Base-by-base conservation (phyloP, 352 stramenopile species). In the Globisporangium orthogonon region DNA sequence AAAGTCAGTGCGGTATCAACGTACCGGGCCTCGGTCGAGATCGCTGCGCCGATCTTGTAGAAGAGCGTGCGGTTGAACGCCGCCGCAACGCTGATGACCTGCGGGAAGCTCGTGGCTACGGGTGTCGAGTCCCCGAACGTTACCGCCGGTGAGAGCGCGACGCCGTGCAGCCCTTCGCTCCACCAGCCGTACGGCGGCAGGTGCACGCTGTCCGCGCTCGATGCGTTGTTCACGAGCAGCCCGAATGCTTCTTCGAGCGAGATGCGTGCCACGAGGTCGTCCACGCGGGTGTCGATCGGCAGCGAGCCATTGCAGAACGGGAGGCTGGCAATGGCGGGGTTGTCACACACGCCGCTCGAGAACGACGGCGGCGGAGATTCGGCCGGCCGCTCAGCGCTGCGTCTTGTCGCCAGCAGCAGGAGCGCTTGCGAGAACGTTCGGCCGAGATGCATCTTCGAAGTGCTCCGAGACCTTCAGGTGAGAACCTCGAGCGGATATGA, bases 51-150 rank as follows among this genome's bases (percentile, higher is more conserved):
- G n/a, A 97, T 68, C 14, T 61, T 54, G 44, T 80, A 71, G 56
- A 91, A 97, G 2, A 98, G 65, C 43, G 82, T 78, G n/a, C 73
- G 70, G 61, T 98, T 97, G 64, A 96, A 97, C 18, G 87, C 89
- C 28, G 71, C 66, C 0, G 78, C 83, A 3, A 91, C 69, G 35
- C 69, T 86, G 47, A 94, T 65, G 45, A 95, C 82, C 46, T 95
- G 80, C 7, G 91, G 87, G 69, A 97, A 98, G 53, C 76, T 89
- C 45, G 93, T 98, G n/a, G 91, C 84, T 43, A 76, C 70, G 23
- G 62, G 69, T 35, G 80, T 84, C 9, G 73, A 61, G 11, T 61
- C 51, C 2, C 67, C 61, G 47, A 91, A 94, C 28, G 56, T 60
- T 41, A 95, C 86, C 4, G 70, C 78, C 0, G 85, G 77, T 1